Percentiles rank a stretch among this genome's conserved stretches.
These are phyloP conservation scores for Hypomyces rosellus DNA, from an alignment of 2,329 filamentous ascomycete genomes.

Conservation along the genomic window DNA sequence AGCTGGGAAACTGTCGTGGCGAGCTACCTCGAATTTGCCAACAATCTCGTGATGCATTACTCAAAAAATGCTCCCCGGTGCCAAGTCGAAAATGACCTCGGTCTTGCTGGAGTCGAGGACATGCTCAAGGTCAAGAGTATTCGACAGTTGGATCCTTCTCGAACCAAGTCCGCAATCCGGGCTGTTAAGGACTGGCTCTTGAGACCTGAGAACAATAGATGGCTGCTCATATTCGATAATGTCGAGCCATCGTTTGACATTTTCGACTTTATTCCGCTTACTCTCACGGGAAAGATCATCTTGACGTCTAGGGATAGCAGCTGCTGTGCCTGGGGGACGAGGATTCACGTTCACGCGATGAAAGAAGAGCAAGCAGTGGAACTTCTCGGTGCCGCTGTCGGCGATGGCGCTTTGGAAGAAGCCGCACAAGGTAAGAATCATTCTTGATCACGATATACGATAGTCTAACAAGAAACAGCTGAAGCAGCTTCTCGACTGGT, in stretches of 20 bases:
- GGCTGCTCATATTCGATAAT: constrained; percentile 22
- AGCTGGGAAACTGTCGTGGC: constrained; percentile 21
- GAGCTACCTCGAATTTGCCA: constrained; percentile 21
- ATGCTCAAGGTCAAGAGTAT: constrained; percentile 20
- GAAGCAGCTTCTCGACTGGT: constrained; percentile 15
- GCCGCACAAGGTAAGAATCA: constrained; percentile 13
- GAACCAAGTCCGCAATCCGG: constrained; percentile 19
- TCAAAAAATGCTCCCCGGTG: constrained; percentile 12
- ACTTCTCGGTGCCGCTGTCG: constrained; percentile 13
- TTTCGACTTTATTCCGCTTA: constrained; percentile 20
- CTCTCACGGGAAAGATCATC: constrained; percentile 19
- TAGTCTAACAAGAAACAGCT: constrained; percentile 7
- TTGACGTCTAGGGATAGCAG: constrained; percentile 18
- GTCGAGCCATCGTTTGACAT: constrained; percentile 20
- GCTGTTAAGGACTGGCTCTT: constrained; percentile 23
- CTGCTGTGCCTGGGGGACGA: constrained; percentile 18
- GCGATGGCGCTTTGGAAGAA: constrained; percentile 2
- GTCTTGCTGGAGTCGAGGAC: constrained; percentile 18
- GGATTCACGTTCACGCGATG: constrained; percentile 17
- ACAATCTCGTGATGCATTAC: constrained; percentile 17
- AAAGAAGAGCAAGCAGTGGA: constrained; percentile 15
- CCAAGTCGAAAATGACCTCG: constrained; percentile 19
- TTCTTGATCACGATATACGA: background rate
- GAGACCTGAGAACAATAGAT: constrained; percentile 18
- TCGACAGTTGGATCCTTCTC: constrained; percentile 16